A percentile compares a stretch with the other conserved stretches of the same genome.
Evolutionary conservation across 2,329 filamentous ascomycete species (phyloP).

Genomic region (Aotearoamyces nothofagi): DNA sequence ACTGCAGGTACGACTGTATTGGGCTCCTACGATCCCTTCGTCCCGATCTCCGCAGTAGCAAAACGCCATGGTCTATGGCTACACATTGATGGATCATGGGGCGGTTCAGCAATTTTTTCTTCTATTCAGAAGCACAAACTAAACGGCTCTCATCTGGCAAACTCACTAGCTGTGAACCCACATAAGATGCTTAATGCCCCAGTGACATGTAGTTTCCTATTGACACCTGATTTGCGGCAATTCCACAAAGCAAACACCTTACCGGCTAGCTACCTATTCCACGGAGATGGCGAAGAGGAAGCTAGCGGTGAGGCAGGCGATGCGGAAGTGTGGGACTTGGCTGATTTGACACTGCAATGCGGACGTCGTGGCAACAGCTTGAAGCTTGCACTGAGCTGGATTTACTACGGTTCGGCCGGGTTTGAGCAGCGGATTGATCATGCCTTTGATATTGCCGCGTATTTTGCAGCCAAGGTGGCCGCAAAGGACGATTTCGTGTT

Average conservation of each 20-base stretch:
- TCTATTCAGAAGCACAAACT: constrained; percentile 48
- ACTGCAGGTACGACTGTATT: constrained; percentile 91
- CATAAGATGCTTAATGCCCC: constrained; percentile 97
- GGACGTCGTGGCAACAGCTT: constrained; percentile 73
- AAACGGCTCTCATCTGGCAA: constrained; percentile 54
- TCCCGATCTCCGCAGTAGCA: constrained; percentile 55
- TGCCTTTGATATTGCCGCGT: constrained; percentile 56
- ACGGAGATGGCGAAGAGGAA: constrained; percentile 32
- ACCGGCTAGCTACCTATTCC: constrained; percentile 75
- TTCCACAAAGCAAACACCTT: constrained; percentile 80
- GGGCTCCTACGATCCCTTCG: constrained; percentile 75
- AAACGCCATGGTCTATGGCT: constrained; percentile 66
- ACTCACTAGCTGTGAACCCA: constrained; percentile 78
- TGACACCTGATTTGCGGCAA: constrained; percentile 58
- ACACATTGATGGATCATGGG: constrained; percentile 89
- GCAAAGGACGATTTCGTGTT: constrained; percentile 47
- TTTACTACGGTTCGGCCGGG: constrained; percentile 69
- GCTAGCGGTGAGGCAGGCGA: constrained; percentile 24
- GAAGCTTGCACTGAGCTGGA: constrained; percentile 79
- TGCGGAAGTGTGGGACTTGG: constrained; percentile 57
- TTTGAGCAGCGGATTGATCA: constrained; percentile 56
- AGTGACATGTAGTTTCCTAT: constrained; percentile 78
- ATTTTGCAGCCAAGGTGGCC: constrained; percentile 48
- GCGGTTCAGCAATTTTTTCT: constrained; percentile 70
- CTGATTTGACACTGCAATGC: constrained; percentile 86